A percentile compares a stretch with the other conserved stretches of the same genome.
These are phyloP conservation scores for Neurospora sp. DNA, from an alignment of 495 filamentous ascomycete species.

Conservation along the genomic window DNA sequence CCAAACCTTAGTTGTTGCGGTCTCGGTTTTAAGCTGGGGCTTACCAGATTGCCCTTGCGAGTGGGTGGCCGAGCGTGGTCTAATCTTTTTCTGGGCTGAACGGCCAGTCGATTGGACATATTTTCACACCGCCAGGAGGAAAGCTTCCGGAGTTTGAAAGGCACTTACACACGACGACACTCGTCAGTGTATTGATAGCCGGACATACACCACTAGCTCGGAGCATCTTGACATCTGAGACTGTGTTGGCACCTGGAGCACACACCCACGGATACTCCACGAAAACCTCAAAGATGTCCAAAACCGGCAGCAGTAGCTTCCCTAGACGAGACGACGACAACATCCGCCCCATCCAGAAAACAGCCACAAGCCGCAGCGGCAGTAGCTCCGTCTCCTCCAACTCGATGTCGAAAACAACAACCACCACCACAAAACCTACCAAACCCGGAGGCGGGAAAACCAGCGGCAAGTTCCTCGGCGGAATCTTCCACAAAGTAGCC, in stretches of 20 bases:
- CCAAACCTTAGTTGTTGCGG: not conserved
- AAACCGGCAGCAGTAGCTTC: not conserved
- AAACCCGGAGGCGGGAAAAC: not conserved
- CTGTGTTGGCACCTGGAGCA: not conserved
- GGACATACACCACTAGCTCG: not conserved
- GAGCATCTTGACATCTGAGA: not conserved
- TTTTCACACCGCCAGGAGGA: not conserved
- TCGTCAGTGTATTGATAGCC: not conserved
- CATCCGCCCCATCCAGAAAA: not conserved
- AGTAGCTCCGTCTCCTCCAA: not conserved
- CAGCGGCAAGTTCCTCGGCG: conserved; percentile 5
- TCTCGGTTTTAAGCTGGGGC: not conserved
- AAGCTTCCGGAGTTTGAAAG: not conserved
- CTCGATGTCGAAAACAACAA: not conserved
- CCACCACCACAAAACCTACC: not conserved
- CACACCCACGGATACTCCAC: not conserved
- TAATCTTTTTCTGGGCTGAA: not conserved
- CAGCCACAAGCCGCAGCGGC: not conserved
- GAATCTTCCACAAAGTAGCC: conserved; percentile 20
- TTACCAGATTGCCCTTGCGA: not conserved
- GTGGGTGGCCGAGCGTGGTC: not conserved
- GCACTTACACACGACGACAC: not conserved
- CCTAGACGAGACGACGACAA: not conserved
- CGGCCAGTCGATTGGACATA: not conserved
- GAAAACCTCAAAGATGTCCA: not conserved